phyloP scores from a whole-genome alignment of 2,329 filamentous ascomycete species.

The Nemania bipapillata region DNA sequence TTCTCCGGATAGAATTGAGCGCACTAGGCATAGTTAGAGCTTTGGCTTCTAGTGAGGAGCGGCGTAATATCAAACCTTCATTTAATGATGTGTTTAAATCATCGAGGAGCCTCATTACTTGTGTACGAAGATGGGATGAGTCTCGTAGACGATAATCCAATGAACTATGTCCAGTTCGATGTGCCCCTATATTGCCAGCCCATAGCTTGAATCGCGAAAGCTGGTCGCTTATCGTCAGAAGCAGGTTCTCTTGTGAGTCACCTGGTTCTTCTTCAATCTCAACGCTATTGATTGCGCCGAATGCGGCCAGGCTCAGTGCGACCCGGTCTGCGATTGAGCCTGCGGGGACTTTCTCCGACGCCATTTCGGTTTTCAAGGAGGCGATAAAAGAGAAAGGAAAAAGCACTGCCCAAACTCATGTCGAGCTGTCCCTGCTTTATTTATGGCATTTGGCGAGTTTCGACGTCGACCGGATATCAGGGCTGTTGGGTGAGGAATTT shows the following conservation, averaged over 20 bases:
- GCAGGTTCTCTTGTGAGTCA: background rate
- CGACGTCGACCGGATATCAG: too few species aligned
- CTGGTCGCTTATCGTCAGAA: constrained; percentile 28
- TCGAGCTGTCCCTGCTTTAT: too few species aligned
- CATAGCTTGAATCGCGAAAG: constrained; percentile 39
- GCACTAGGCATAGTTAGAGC: constrained; percentile 22
- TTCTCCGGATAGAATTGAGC: constrained; percentile 29
- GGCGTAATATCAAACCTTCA: constrained; percentile 22
- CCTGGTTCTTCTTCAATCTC: background rate
- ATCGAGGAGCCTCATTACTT: constrained; percentile 43
- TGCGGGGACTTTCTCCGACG: background rate
- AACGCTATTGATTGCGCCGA: constrained; percentile 20
- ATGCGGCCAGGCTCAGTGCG: constrained; percentile 22
- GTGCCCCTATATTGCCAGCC: constrained; percentile 41
- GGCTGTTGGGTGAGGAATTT: too few species aligned
- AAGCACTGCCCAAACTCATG: too few species aligned
- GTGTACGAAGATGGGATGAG: constrained; percentile 39
- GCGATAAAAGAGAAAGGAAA: too few species aligned
- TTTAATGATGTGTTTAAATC: constrained; percentile 34
- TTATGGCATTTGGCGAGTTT: too few species aligned
- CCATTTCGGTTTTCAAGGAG: constrained; percentile 13
- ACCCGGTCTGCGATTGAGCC: constrained; percentile 29
- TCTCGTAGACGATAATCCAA: constrained; percentile 42
- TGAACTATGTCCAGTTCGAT: constrained; percentile 37
- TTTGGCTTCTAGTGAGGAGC: background rate